Percentiles rank a stretch among this genome's conserved stretches.
phyloP scores from a whole-genome alignment of 1,284 basidiomycete genomes.

The Caloboletus firmus region DNA sequence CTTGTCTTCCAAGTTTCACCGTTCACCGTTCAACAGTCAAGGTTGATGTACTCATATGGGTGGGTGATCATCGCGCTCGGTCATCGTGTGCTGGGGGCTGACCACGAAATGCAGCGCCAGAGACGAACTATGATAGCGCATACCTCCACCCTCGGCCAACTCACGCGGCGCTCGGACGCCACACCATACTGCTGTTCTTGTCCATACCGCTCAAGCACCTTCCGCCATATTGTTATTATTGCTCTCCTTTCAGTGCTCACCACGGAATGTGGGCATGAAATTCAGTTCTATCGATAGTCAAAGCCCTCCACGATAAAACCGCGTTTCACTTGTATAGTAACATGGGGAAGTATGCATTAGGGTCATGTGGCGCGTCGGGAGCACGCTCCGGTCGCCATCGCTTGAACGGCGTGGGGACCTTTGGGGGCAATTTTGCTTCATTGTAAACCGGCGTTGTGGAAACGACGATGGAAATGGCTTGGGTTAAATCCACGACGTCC shows the following conservation, averaged over 20 bases:
- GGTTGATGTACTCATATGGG: no score
- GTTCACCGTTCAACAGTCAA: no score
- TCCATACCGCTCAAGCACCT: background rate
- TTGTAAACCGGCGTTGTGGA: constrained; percentile 62
- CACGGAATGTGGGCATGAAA: constrained; percentile 5
- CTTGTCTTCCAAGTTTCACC: background rate
- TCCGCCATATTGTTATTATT: background rate
- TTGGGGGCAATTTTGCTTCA: constrained; percentile 69
- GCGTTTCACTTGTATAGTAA: constrained; percentile 65
- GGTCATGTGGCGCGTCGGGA: constrained; percentile 74
- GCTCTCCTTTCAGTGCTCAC: background rate
- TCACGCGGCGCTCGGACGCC: background rate
- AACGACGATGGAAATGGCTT: constrained; percentile 67
- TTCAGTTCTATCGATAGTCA: constrained; percentile 12
- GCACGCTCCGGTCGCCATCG: constrained; percentile 70
- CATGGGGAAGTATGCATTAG: constrained; percentile 85
- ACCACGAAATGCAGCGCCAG: background rate
- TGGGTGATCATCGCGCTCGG: background rate
- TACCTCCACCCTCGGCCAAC: background rate
- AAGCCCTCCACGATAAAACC: background rate
- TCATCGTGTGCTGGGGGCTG: background rate
- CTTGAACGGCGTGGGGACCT: constrained; percentile 60
- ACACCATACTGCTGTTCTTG: background rate
- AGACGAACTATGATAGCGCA: background rate
- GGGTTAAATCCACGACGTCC: constrained; percentile 58